These are phyloP conservation scores for Hericium erinaceus DNA, from an alignment of 768 basidiomycete genomes.

Conservation along the genomic window DNA sequence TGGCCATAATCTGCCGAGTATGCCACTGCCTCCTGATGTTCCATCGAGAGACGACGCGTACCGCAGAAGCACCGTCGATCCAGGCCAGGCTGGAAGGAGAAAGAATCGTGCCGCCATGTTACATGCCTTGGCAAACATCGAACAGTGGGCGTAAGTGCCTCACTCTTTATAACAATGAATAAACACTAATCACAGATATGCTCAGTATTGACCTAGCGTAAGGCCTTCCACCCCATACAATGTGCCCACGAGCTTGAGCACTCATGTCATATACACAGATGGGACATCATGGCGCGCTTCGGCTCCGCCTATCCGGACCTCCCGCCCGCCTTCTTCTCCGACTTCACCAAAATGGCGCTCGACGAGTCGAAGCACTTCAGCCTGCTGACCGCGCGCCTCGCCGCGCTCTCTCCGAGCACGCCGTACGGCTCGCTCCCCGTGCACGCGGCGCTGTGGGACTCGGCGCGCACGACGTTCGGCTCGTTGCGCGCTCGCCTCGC, in stretches of 20 bases:
- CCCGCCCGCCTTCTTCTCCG: conserved; percentile 68
- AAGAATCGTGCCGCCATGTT: conserved; percentile 67
- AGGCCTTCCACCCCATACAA: conserved; percentile 18
- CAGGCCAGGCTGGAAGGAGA: conserved; percentile 46
- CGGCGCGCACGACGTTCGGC: conserved; percentile 54
- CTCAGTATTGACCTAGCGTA: conserved; percentile 65
- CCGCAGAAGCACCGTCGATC: conserved; percentile 44
- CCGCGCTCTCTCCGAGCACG: conserved; percentile 50
- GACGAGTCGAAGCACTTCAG: conserved; percentile 86
- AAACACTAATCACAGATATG: neutral
- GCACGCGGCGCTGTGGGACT: conserved; percentile 75
- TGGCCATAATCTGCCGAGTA: conserved; percentile 38
- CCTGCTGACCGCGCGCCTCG: conserved; percentile 52
- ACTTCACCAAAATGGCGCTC: conserved; percentile 77
- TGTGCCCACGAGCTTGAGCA: neutral
- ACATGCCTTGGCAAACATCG: conserved; percentile 78
- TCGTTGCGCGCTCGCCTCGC: conserved; percentile 67
- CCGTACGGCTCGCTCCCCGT: conserved; percentile 65
- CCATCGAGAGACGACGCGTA: conserved; percentile 53
- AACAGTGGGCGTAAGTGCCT: conserved; percentile 74
- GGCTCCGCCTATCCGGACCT: conserved; percentile 49
- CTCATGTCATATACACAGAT: conserved; percentile 29
- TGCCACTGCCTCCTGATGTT: conserved; percentile 48
- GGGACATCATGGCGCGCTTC: conserved; percentile 80
- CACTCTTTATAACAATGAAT: neutral